Conservation (phyloP, 2,329 filamentous ascomycete species). For the Epichloe sp. region DNA sequence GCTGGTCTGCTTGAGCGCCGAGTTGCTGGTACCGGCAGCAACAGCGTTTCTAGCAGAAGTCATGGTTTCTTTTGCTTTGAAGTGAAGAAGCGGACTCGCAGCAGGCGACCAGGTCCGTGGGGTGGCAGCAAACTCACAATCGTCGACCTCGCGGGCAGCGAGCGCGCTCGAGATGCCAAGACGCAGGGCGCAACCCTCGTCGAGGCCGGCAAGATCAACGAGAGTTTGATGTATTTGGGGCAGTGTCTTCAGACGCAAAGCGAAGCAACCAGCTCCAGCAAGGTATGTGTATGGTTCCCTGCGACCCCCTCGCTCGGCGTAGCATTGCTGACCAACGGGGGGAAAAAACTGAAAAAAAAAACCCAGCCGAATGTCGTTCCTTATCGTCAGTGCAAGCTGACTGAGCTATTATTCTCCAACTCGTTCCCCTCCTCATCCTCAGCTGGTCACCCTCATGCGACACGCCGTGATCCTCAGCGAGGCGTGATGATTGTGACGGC, state of each 20-base stretch:
- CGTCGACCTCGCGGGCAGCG: constrained; percentile 86
- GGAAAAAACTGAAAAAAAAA: too few relatives aligned
- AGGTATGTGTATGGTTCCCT: constrained; percentile 34
- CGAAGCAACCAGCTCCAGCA: constrained; percentile 58
- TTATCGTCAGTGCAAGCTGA: constrained; percentile 74
- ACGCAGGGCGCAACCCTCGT: constrained; percentile 84
- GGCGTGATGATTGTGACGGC: constrained; percentile 95
- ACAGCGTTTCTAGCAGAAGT: constrained; percentile 81
- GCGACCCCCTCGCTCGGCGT: not conserved
- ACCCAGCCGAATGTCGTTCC: constrained; percentile 63
- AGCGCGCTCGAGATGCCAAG: constrained; percentile 85
- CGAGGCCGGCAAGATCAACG: constrained; percentile 96
- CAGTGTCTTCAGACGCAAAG: constrained; percentile 95
- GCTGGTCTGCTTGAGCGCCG: constrained; percentile 76
- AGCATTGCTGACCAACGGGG: not conserved
- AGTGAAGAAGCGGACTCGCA: constrained; percentile 61
- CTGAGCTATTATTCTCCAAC: constrained; percentile 76
- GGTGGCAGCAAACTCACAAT: constrained; percentile 69
- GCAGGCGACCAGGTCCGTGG: constrained; percentile 46
- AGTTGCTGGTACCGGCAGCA: constrained; percentile 83
- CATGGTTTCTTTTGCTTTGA: constrained; percentile 96
- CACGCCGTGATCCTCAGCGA: constrained; percentile 60
- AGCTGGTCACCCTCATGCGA: constrained; percentile 20
- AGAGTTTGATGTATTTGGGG: constrained; percentile 94
- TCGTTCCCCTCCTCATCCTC: constrained; percentile 56